Evolutionary conservation across 2,329 filamentous ascomycete species (phyloP), one percentile per base, ranked within the genome.

Genomic region (Pestalotiopsis sp.): DNA sequence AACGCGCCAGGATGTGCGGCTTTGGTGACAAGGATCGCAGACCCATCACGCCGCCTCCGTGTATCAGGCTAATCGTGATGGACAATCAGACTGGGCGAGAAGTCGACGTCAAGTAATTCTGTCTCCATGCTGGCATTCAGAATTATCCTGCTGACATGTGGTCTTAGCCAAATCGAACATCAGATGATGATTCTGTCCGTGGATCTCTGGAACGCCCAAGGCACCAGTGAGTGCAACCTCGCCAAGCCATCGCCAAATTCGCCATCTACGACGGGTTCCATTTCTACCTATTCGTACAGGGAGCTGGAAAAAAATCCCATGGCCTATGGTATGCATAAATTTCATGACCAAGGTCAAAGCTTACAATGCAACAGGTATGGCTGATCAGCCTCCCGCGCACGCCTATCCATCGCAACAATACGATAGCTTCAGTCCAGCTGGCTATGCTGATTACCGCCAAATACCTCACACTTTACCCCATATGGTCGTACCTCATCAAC

Each of bases 21-120:
- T 99, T 98, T 82, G 96, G 96, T 70, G 96, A 99, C 83, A 99
- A 98, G 92, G 96, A 99, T 79, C 92, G 96, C 71, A 88, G 96
- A 71, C 96, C 96, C 30, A 98, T 99, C 74, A 98, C 96, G 35
- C 95, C 96, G 14, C 96, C 96, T 24, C 95, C 96, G 3, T 98
- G 95, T 79, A 92, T 98, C 65, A 88, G 92, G 71, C 87, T 98
- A 13, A 85, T 96, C 52, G 91, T 98, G 64, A 89, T 86, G 69
- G 93, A 98, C 78, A 83, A 86, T 56, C 80, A 81, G 17, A 94
- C 93, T 0, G 91, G 92, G 24, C 90, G 93, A 75, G 94, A 97
- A 77, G 87, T 97, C 57, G 92, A 96, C 78, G 91, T 91, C 82
- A 93, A 92, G 92, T 95, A 85, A 75, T 91, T 80, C 24, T 61